Evolutionary conservation across 2,329 filamentous ascomycete genomes (phyloP), one percentile per base, ranked within the genome.

Genomic region (Microdochium nivale): DNA sequence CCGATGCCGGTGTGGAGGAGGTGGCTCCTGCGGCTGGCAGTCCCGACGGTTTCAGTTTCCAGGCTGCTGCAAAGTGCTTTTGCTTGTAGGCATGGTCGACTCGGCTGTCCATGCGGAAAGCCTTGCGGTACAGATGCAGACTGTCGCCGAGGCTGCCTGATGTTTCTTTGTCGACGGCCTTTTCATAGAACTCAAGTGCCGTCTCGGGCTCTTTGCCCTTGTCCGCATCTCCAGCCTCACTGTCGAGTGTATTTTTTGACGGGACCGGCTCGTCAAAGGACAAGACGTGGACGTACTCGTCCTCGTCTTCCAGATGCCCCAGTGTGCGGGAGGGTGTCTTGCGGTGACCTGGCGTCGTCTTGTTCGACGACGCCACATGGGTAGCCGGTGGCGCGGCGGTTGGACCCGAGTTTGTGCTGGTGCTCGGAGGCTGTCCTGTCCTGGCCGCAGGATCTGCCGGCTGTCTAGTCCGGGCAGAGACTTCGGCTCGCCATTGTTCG

Each of bases 111-210:
- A 99, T 81, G 86, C 86, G 83, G 67, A 95, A 97, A 1, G 94
- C 94, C 67, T 87, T 90, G 47, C 94, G 83, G 67, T 99, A 99
- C 49, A 95, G 78, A 57, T 80, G 83, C 51, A 99, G 67, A 64
- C 92, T 97, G 56, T 97, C 92, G 4, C 91, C 90, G 49, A 97
- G 75, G 56, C 83, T 94, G 1, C 94, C 94, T 60, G 87, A 81
- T 0, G 78, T 80, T 70, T 99, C 94, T 67, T 85, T 90, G 69
- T 95, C 87, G 52, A 96, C 91, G 3, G 92, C 94, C 64, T 81
- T 83, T 66, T 97, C 94, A 62, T 94, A 97, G 67, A 96, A 88
- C 60, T 97, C 94, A 16, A 99, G 70, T 1, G 94, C 94, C 11
- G 91, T 62, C 40, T 57, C 54, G 14, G 59, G 61, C 48, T 67